phyloP scores from a whole-genome alignment of 2,329 filamentous ascomycete species.

The Colletotrichum costaricense region DNA sequence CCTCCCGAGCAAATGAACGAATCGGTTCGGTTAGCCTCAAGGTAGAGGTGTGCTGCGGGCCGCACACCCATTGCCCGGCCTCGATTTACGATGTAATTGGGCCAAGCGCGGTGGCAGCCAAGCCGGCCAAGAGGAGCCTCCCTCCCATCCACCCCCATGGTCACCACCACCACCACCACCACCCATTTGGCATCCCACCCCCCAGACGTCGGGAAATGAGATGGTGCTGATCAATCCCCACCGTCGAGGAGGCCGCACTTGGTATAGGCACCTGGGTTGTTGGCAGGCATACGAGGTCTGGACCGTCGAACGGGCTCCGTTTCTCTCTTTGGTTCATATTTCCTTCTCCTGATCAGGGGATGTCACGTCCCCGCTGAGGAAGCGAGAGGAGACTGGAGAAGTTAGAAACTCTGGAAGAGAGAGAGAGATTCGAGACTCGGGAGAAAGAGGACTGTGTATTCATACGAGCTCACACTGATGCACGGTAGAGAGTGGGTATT shows the following conservation, averaged over 20 bases:
- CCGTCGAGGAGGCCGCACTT: constrained; percentile 1
- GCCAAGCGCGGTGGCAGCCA: neutral
- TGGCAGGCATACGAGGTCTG: constrained; percentile 5
- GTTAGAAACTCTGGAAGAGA: too few species aligned
- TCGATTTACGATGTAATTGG: neutral
- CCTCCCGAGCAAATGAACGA: neutral
- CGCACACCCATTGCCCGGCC: neutral
- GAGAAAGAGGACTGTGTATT: neutral
- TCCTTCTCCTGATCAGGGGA: neutral
- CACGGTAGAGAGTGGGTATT: neutral
- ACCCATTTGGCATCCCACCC: neutral
- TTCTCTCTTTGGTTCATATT: constrained; percentile 21
- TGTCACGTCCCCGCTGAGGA: neutral
- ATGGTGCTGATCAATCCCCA: constrained; percentile 26
- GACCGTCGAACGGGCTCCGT: constrained; percentile 2
- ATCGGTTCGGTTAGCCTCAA: neutral
- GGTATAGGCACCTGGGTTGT: neutral
- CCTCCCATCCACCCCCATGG: neutral
- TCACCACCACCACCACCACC: neutral
- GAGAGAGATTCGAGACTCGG: too few species aligned
- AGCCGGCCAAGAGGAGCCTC: neutral
- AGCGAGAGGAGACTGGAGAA: neutral
- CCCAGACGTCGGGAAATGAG: constrained; percentile 31
- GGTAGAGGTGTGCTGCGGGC: neutral
- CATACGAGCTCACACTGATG: neutral